Evolutionary conservation across 106 monocot species (phyloP), one percentile per base, ranked within the genome.

Genomic region (Acorus gramineus): DNA sequence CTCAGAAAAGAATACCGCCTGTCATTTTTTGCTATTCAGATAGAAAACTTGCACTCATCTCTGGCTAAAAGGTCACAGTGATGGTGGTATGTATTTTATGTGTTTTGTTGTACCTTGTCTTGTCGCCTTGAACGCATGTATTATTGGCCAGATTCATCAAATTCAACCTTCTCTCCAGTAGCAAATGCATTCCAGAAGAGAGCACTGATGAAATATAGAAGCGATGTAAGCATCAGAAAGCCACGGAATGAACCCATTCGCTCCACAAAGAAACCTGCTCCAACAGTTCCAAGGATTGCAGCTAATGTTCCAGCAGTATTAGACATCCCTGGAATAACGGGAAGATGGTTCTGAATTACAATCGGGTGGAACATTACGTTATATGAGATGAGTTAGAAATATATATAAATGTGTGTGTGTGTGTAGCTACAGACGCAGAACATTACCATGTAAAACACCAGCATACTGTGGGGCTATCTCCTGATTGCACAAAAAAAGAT

Each of bases 381-480:
- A 28, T 28, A 28, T 28, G 28, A 28, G 28, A 28, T 28, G 28
- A 28, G 28, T 28, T 0, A 28, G 28, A 28, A 28, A 28, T 28
- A 28, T 28, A 28, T 28, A 28, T 28, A 28, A 28, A 28, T 28
- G 28, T 28, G 28, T 28, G 28, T 28, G 28, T 28, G 28, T 28
- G 28, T 28, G 28, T 28, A 28, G 44, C 46, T 53, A 9, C 7
- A 49, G 63, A 14, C 9, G 2, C 46, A 72, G 61, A n/a, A 7
- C 7, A 59, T 42, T 81, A 90, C 94, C 89, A 60, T 95, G 89
- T 42, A 95, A 51, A 44, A 95, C 84, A 52, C 94, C 94, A 42
- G 94, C 84, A 73, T 84, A 86, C 28, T 84, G 60, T 50, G 94
- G 94, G 61, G 89, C 84, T n/a, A 95, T 82, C 76, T 95, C 94